Conservation (phyloP, 208 protist genomes). For the Borovskyia barvae region DNA sequence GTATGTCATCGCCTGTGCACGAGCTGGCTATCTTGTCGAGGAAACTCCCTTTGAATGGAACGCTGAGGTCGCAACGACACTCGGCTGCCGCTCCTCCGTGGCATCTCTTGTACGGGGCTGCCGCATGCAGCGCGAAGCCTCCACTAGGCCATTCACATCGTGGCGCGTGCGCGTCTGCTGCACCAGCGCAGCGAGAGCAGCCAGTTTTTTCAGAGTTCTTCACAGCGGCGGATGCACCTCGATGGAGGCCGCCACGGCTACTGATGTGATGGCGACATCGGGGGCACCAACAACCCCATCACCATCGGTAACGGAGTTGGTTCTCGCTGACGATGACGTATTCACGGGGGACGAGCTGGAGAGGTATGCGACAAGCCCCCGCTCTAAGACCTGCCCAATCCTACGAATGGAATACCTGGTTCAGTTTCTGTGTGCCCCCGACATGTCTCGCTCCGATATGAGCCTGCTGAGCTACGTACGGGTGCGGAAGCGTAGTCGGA, state of each 20-base stretch:
- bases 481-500: constrained; percentile 19
- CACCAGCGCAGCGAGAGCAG: constrained; percentile 13
- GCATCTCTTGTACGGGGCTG: constrained; percentile 45
- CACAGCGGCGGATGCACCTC: constrained; percentile 42
- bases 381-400: constrained; percentile 18
- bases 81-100: constrained; percentile 25
- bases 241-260: constrained; percentile 9
- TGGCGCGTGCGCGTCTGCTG: constrained; percentile 62
- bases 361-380: constrained; percentile 11
- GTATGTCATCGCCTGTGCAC: constrained; percentile 40
- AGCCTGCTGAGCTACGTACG: constrained; percentile 15
- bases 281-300: neutral
- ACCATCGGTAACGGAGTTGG: constrained; percentile 1
- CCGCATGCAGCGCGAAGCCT: constrained; percentile 28
- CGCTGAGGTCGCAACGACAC: constrained; percentile 17
- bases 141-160: constrained; percentile 32
- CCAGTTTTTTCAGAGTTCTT: constrained; percentile 58
- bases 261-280: constrained; percentile 22
- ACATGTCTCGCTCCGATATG: constrained; percentile 23
- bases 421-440: constrained; percentile 47
- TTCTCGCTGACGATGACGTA: constrained; percentile 58
- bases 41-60: constrained; percentile 61
- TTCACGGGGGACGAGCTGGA: constrained; percentile 46
- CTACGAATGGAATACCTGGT: constrained; percentile 66
- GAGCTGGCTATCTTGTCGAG: constrained; percentile 29